Conservation (phyloP, 441 rosid species). For the Corymbia citriodora region DNA sequence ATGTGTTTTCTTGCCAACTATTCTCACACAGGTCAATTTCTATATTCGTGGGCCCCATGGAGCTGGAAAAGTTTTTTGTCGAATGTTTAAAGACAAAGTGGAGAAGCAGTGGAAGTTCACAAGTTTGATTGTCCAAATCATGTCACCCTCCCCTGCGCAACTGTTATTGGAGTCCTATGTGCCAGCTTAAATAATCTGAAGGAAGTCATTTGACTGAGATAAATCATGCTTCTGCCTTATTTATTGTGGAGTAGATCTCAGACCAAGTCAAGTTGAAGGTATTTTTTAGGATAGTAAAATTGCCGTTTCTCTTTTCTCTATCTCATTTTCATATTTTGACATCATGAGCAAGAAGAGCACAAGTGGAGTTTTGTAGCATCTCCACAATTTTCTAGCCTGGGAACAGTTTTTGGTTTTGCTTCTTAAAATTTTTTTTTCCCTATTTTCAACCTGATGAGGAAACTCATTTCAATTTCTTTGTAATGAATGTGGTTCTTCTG, state of each 20-base stretch:
- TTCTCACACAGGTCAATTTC: slow-evolving; percentile 58
- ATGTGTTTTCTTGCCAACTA: background rate
- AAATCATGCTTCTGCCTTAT: slow-evolving; percentile 4
- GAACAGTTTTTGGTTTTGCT: background rate
- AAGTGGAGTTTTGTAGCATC: background rate
- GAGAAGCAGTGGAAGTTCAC: slow-evolving; percentile 91
- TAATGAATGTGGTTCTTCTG: background rate
- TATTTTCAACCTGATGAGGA: background rate
- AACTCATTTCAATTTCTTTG: background rate
- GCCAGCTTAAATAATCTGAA: slow-evolving; percentile 41
- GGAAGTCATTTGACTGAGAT: slow-evolving; percentile 3
- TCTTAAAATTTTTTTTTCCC: background rate
- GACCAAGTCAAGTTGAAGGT: background rate
- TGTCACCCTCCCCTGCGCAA: slow-evolving; percentile 61
- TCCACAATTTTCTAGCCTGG: background rate
- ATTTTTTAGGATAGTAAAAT: background rate
- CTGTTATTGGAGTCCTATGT: slow-evolving; percentile 85
- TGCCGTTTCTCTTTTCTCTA: background rate
- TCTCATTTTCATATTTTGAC: background rate
- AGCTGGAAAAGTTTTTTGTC: slow-evolving; percentile 79
- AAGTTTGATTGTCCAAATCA: slow-evolving; percentile 72
- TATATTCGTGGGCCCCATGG: slow-evolving; percentile 92
- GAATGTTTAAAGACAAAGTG: slow-evolving; percentile 87
- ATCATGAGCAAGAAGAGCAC: background rate
- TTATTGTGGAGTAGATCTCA: background rate